Evolutionary conservation across 2,329 filamentous ascomycete species (phyloP), one percentile per base, ranked within the genome.

Genomic region (Xylaria sp.): DNA sequence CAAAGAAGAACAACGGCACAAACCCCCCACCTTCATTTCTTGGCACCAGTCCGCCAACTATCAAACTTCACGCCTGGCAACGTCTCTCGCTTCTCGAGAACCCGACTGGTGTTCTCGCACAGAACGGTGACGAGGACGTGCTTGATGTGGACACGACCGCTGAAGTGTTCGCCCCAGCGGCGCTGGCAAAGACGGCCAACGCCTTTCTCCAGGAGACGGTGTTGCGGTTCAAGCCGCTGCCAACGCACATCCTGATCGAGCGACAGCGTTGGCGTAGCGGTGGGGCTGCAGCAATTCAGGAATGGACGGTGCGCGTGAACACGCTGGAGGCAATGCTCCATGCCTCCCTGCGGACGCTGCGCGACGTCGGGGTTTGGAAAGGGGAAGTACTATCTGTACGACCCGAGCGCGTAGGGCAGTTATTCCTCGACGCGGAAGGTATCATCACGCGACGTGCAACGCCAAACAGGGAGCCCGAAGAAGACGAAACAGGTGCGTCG

Each of bases 271-370:
- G 84, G 74, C 89, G 93, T 2, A 90, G 88, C 2, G 86, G 84
- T n/a, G 87, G 91, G 9, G 85, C 82, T 0, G 81, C 87, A 0
- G 86, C 89, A 0, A 89, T 97, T 1, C 87, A 90, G 68, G 92
- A 97, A 79, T 97, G 93, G 93, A 95, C 93, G 3, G 78, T 96
- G 48, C 85, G 92, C 1, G 93, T 97, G 9, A 95, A 95, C 72
- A 90, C 92, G 74, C 86, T 97, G 26, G 93, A 97, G 78, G 88
- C 89, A 4, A 96, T 96, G 89, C 80, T 97, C 0, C 92, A 94
- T 82, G 90, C 91, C 9, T 85, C 89, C 13, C 79, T 95, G 44
- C 83, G 85, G 59, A 87, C 89, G 0, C 75, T 93, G 57, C 80
- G 80, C 54, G 77, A 80, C 20, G 78, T 85, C 58, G 81, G 80